Evolutionary conservation across 768 basidiomycete species (phyloP).

Genomic region (Baorangia bicolor): DNA sequence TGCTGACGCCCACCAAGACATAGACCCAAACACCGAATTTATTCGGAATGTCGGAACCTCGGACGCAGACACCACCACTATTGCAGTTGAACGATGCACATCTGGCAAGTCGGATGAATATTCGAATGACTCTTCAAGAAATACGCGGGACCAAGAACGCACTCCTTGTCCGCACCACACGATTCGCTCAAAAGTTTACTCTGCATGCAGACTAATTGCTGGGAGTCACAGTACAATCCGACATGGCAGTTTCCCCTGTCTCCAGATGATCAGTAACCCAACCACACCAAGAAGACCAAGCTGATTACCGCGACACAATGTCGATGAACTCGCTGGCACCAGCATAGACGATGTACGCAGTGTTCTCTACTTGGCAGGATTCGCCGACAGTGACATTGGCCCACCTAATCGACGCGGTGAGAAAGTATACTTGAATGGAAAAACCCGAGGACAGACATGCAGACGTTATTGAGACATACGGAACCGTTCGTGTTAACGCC

Average conservation of each 20-base stretch:
- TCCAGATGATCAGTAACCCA: neutral
- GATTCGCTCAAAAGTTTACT: constrained; percentile 54
- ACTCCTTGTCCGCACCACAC: constrained; percentile 67
- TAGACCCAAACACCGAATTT: constrained; percentile 72
- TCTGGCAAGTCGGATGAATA: constrained; percentile 37
- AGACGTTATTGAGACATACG: constrained; percentile 77
- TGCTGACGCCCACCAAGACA: constrained; percentile 64
- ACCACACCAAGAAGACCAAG: no score
- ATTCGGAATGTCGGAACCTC: constrained; percentile 54
- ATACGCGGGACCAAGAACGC: constrained; percentile 4
- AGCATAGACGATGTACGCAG: constrained; percentile 70
- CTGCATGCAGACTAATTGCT: constrained; percentile 53
- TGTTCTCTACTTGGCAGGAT: constrained; percentile 74
- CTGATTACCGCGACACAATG: constrained; percentile 71
- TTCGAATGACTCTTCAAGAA: constrained; percentile 33
- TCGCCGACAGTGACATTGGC: constrained; percentile 70
- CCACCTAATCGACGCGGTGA: constrained; percentile 48
- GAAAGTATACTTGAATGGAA: neutral
- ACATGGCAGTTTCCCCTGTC: constrained; percentile 68
- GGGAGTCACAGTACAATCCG: constrained; percentile 76
- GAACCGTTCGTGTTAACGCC: constrained; percentile 80
- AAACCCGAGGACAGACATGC: constrained; percentile 57
- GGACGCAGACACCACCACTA: constrained; percentile 58
- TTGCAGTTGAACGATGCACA: constrained; percentile 78
- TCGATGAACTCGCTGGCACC: constrained; percentile 61